phyloP scores from a whole-genome alignment of 768 basidiomycete genomes.

The Lactarius deliciosus region DNA sequence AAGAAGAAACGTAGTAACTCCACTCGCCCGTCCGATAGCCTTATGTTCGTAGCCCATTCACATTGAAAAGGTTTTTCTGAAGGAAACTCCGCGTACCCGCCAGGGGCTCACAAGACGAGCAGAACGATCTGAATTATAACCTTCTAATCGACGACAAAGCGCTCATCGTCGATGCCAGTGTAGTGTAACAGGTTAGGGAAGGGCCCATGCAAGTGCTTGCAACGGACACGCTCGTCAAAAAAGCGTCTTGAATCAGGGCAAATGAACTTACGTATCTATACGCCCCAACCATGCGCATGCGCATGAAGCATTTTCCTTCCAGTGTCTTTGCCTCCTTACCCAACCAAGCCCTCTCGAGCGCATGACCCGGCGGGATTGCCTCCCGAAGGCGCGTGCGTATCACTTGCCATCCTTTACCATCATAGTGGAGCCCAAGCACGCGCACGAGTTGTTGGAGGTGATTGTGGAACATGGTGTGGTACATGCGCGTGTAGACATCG shows the following conservation, averaged over 20 bases:
- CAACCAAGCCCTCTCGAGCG: conserved; percentile 51
- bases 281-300: conserved; percentile 58
- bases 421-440: conserved; percentile 56
- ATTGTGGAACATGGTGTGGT: conserved; percentile 59
- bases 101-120: background rate
- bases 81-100: background rate
- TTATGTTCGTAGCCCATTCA: background rate
- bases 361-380: conserved; percentile 48
- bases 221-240: conserved; percentile 13
- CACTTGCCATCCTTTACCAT: conserved; percentile 52
- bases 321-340: conserved; percentile 48
- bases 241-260: conserved; percentile 4
- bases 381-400: conserved; percentile 47
- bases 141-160: conserved; percentile 1
- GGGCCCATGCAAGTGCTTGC: conserved; percentile 52
- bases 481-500: conserved; percentile 57
- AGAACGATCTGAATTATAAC: background rate
- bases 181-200: conserved; percentile 58
- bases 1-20: background rate
- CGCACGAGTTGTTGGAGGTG: conserved; percentile 60
- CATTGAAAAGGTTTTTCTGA: background rate
- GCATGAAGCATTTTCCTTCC: conserved; percentile 56
- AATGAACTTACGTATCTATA: conserved; percentile 50
- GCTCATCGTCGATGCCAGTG: conserved; percentile 36
- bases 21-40: background rate